Percentiles rank a stretch among this genome's conserved stretches.
Conservation (phyloP, 1,139 yeast species). For the Pichia sp. region DNA sequence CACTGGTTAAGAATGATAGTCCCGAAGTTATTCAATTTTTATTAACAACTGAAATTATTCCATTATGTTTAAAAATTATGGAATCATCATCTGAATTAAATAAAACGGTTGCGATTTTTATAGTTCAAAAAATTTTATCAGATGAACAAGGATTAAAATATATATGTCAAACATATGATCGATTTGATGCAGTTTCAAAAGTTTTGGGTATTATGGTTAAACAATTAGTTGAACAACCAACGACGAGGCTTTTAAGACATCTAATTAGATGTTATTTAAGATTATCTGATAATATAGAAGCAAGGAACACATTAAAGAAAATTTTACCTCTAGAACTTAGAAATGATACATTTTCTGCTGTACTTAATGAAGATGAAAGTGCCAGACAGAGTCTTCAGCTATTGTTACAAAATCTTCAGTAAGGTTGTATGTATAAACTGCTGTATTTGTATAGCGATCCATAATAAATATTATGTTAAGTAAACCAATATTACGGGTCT, state of each 20-base stretch:
- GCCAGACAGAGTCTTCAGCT: constrained; percentile 86
- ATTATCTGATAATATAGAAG: constrained; percentile 83
- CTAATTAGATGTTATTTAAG: constrained; percentile 92
- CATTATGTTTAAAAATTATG: constrained; percentile 89
- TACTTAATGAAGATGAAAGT: constrained; percentile 79
- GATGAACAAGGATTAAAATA: constrained; percentile 90
- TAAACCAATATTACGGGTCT: neutral
- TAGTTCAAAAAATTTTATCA: constrained; percentile 82
- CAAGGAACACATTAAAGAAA: constrained; percentile 78
- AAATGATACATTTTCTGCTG: constrained; percentile 81
- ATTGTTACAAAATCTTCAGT: constrained; percentile 57
- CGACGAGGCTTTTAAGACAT: constrained; percentile 84
- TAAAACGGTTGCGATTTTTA: constrained; percentile 93
- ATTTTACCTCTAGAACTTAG: constrained; percentile 82
- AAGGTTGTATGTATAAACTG: neutral
- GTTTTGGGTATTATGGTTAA: constrained; percentile 87
- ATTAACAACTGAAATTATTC: constrained; percentile 90
- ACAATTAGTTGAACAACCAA: constrained; percentile 62
- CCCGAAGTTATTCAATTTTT: constrained; percentile 90
- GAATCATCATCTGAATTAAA: constrained; percentile 91
- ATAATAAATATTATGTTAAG: neutral
- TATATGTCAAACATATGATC: constrained; percentile 90
- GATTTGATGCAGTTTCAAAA: constrained; percentile 89
- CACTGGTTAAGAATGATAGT: constrained; percentile 90
- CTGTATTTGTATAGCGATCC: neutral